phyloP scores from a whole-genome alignment of 2,329 filamentous ascomycete species.

The Magnaporthiopsis rhizophila region DNA sequence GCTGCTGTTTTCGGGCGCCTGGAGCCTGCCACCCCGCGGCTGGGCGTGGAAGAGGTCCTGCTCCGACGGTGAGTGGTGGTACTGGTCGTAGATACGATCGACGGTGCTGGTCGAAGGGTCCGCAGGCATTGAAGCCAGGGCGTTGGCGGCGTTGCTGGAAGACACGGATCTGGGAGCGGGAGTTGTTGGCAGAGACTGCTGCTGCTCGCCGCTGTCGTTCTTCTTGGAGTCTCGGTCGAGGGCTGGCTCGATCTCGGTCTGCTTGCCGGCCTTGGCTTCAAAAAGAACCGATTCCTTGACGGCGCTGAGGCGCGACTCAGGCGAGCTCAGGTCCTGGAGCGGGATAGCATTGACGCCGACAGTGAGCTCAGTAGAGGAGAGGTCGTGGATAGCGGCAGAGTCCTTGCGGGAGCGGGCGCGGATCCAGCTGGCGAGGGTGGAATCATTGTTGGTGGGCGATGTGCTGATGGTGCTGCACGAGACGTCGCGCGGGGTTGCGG shows the following conservation, averaged over 20 bases:
- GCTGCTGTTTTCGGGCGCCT: neutral
- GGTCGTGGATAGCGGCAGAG: neutral
- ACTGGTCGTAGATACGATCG: conserved; percentile 24
- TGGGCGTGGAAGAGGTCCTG: neutral
- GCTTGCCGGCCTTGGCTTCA: neutral
- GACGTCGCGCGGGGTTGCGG: conserved; percentile 6
- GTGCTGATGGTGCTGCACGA: conserved; percentile 4
- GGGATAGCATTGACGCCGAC: conserved; percentile 2
- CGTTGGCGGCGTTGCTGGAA: neutral
- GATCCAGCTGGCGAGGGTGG: conserved; percentile 1
- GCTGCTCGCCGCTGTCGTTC: neutral
- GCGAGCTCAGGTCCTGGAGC: neutral
- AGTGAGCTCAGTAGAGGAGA: neutral
- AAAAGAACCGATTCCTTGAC: neutral
- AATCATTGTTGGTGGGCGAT: neutral
- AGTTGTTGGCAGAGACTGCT: neutral
- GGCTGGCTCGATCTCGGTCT: neutral
- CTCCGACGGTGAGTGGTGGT: conserved; percentile 12
- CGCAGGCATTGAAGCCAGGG: conserved; percentile 5
- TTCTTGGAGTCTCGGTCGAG: neutral
- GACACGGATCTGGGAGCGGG: neutral
- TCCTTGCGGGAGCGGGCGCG: neutral
- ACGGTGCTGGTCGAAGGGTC: conserved; percentile 22
- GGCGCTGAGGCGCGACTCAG: neutral
- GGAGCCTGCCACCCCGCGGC: neutral